A percentile compares a stretch with the other conserved stretches of the same genome.
Conservation (phyloP, 2,329 filamentous ascomycete genomes). For the Trichoderma harzianum region DNA sequence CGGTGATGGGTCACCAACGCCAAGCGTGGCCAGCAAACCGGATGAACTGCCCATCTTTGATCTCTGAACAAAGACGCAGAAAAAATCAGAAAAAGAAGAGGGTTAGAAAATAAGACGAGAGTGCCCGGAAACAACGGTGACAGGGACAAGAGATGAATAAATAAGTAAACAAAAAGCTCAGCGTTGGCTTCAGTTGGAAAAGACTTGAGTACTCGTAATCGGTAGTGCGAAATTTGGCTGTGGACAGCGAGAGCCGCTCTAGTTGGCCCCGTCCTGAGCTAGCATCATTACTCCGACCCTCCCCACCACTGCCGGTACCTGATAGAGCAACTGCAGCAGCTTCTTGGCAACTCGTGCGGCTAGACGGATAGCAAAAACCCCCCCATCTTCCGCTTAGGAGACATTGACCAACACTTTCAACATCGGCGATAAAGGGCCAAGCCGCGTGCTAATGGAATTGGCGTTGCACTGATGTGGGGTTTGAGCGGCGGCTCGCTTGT, state of each 20-base stretch:
- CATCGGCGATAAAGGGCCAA: background rate
- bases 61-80: no score
- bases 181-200: background rate
- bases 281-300: background rate
- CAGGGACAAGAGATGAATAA: background rate
- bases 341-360: background rate
- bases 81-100: background rate
- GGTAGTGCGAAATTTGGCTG: background rate
- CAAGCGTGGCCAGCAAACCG: background rate
- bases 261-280: background rate
- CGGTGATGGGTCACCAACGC: constrained; percentile 22
- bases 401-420: background rate
- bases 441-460: background rate
- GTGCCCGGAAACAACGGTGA: background rate
- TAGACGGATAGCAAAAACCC: background rate
- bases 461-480: constrained; percentile 2
- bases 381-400: background rate
- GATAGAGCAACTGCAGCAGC: background rate
- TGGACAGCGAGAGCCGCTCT: background rate
- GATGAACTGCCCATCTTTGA: background rate
- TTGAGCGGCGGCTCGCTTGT: background rate
- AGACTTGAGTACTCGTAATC: background rate
- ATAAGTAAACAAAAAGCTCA: background rate
- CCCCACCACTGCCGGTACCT: background rate
- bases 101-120: background rate